A percentile compares a stretch with the other conserved stretches of the same genome.
Conservation (phyloP, 257 asterid genomes). For the Jacaranda copaia region DNA sequence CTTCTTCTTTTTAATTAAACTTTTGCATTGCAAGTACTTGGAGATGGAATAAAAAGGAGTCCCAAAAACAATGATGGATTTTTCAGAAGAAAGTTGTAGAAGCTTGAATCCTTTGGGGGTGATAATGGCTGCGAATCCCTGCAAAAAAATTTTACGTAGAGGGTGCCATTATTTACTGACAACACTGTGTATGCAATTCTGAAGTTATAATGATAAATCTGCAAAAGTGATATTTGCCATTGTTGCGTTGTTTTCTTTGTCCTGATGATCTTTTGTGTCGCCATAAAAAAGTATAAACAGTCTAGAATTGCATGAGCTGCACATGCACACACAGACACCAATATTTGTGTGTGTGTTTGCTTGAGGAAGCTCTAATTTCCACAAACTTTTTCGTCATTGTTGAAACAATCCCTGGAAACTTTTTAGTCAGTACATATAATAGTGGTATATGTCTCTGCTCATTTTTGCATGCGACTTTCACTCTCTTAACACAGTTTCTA, state of each 20-base stretch:
- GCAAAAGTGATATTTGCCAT: constrained; percentile 27
- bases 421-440: neutral
- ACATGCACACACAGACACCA: constrained; percentile 44
- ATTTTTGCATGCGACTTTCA: constrained; percentile 35
- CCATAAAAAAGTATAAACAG: neutral
- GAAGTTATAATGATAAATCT: constrained; percentile 34
- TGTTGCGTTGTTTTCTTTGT: constrained; percentile 35
- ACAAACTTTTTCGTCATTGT: constrained; percentile 38
- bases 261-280: constrained; percentile 1
- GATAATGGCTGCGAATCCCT: constrained; percentile 32
- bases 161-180: constrained; percentile 39
- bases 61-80: constrained; percentile 49
- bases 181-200: constrained; percentile 37
- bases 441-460: neutral
- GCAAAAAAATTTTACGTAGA: constrained; percentile 24
- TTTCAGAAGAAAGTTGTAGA: constrained; percentile 37
- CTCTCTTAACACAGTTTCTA: constrained; percentile 20
- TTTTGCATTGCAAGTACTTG: constrained; percentile 37
- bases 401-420: constrained; percentile 13
- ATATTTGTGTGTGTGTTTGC: constrained; percentile 29
- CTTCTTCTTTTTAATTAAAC: constrained; percentile 20
- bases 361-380: constrained; percentile 43
- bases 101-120: constrained; percentile 47
- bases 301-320: constrained; percentile 19
- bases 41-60: constrained; percentile 37